Conservation (phyloP, 1,139 yeast species). For the Debaryomyces sp. region DNA sequence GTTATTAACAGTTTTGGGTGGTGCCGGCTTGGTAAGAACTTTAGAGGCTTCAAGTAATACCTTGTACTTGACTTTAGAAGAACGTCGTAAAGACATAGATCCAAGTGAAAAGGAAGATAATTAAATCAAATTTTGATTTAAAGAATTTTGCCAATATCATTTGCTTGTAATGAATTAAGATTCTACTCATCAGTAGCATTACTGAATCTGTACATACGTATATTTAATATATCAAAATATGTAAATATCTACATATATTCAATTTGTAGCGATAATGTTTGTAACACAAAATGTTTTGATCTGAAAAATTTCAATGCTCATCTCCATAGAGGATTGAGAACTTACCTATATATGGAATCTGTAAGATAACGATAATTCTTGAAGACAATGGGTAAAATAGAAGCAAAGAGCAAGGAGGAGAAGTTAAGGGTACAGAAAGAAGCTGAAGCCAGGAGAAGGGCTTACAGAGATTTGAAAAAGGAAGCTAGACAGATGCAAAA, state of each 20-base stretch:
- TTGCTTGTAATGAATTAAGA: background rate
- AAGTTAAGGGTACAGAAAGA: constrained; percentile 32
- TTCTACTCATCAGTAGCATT: constrained; percentile 1
- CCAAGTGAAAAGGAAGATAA: constrained; percentile 21
- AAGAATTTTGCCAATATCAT: background rate
- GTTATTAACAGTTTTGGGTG: constrained; percentile 79
- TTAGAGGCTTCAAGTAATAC: constrained; percentile 67
- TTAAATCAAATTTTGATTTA: background rate
- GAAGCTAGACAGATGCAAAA: constrained; percentile 37
- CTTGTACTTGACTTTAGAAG: constrained; percentile 73
- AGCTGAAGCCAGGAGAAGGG: constrained; percentile 40
- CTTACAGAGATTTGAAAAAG: constrained; percentile 42
- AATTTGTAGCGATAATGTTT: background rate
- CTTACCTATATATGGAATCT: background rate
- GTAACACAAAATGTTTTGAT: constrained; percentile 5
- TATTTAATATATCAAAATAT: background rate
- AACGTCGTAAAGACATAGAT: constrained; percentile 53
- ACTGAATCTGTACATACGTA: constrained; percentile 6
- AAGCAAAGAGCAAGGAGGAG: constrained; percentile 24
- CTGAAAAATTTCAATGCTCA: constrained; percentile 8
- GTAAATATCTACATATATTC: background rate
- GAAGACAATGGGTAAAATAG: constrained; percentile 4
- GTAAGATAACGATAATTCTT: background rate
- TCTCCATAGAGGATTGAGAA: constrained; percentile 1
- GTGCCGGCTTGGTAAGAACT: constrained; percentile 86